Evolutionary conservation across 805 yeast species (phyloP).

Genomic region (Monosporozyma aquatica): DNA sequence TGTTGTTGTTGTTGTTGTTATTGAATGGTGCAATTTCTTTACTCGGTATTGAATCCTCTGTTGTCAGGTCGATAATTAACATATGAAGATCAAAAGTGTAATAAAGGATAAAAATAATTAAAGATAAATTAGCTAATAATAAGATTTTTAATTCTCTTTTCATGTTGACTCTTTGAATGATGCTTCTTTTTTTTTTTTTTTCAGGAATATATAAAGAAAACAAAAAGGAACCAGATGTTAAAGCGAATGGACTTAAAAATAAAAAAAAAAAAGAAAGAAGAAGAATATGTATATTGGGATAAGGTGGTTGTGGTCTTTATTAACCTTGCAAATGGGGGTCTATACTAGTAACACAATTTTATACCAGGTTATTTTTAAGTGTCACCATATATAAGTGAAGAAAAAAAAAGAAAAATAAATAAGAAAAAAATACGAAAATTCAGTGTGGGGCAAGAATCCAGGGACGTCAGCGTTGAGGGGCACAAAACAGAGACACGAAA

Average conservation of each 20-base stretch:
- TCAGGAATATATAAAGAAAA: not conserved
- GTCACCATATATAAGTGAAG: too few species aligned
- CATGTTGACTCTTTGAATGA: conserved; percentile 35
- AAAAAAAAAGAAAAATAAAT: too few species aligned
- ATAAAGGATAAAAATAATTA: conserved; percentile 45
- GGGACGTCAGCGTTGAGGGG: too few species aligned
- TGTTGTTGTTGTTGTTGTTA: not conserved
- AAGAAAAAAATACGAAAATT: too few species aligned
- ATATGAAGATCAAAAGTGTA: conserved; percentile 63
- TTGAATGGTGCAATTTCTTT: conserved; percentile 33
- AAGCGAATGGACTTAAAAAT: too few species aligned
- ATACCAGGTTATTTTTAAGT: too few species aligned
- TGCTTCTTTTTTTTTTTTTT: not conserved
- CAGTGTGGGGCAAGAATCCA: too few species aligned
- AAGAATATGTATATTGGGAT: not conserved
- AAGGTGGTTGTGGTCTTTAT: too few species aligned
- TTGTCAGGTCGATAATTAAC: conserved; percentile 57
- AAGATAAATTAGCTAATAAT: conserved; percentile 44
- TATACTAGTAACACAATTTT: too few species aligned
- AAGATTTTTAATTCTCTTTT: conserved; percentile 55
- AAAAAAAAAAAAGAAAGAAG: not conserved
- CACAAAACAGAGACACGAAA: too few species aligned
- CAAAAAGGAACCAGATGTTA: not conserved
- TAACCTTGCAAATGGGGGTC: too few species aligned
- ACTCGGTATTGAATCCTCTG: conserved; percentile 47